phyloP scores from a whole-genome alignment of 1,139 yeast genomes.

The Yamadazyma mexicana region DNA sequence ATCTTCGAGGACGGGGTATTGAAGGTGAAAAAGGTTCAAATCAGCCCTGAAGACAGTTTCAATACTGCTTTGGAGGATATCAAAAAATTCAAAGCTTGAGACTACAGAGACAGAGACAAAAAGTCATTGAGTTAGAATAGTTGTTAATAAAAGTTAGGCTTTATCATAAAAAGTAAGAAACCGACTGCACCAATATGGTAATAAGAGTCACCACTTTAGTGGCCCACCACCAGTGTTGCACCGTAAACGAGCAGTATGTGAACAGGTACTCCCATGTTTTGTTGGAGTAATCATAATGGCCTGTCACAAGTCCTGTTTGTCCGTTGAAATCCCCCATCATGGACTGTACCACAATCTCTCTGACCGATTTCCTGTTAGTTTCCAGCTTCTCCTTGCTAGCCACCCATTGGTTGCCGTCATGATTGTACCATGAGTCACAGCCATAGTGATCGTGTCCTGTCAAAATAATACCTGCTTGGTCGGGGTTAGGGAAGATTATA shows the following conservation, averaged over 20 bases:
- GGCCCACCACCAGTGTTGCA: conserved; percentile 98
- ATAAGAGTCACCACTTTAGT: conserved; percentile 57
- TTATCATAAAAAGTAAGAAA: conserved; percentile 13
- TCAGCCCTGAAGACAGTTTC: conserved; percentile 80
- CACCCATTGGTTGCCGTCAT: conserved; percentile 49
- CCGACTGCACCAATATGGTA: conserved; percentile 42
- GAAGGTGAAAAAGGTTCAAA: conserved; percentile 59
- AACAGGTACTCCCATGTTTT: conserved; percentile 66
- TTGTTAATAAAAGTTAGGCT: no score
- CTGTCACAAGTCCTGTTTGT: conserved; percentile 80
- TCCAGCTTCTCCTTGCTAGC: conserved; percentile 46
- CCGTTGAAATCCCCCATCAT: conserved; percentile 98
- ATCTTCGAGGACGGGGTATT: conserved; percentile 78
- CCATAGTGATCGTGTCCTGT: conserved; percentile 99
- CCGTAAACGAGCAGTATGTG: conserved; percentile 72
- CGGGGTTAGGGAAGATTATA: conserved; percentile 61
- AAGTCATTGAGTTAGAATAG: no score
- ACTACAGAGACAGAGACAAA: no score
- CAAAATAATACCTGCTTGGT: conserved; percentile 71
- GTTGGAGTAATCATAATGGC: conserved; percentile 44
- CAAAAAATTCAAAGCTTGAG: conserved; percentile 17
- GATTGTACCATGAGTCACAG: conserved; percentile 67
- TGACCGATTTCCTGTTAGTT: conserved; percentile 39
- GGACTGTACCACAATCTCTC: conserved; percentile 84
- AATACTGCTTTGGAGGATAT: conserved; percentile 60